phyloP scores from a whole-genome alignment of 1,139 yeast genomes.

The Hemisphaericaspora xylofermentans region DNA sequence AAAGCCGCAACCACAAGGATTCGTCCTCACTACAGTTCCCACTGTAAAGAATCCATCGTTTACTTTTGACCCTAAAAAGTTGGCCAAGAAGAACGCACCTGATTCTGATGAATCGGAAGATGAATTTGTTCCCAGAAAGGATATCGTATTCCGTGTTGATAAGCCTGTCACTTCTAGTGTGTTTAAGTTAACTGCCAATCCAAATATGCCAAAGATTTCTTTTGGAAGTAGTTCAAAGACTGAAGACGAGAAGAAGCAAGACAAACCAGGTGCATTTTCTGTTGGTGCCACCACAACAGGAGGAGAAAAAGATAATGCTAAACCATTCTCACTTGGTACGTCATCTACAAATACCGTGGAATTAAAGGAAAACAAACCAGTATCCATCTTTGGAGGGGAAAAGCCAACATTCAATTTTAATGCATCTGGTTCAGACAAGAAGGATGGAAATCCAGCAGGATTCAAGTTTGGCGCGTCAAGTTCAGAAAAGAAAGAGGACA shows the following conservation, averaged over 20 bases:
- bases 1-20: slow-evolving; percentile 64
- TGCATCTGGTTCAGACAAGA: slow-evolving; percentile 7
- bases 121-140: slow-evolving; percentile 60
- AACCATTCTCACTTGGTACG: slow-evolving; percentile 18
- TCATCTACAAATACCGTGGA: background rate
- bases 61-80: slow-evolving; percentile 49
- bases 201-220: slow-evolving; percentile 19
- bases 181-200: slow-evolving; percentile 36
- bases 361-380: background rate
- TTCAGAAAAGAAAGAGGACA: slow-evolving; percentile 3
- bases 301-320: slow-evolving; percentile 8
- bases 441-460: slow-evolving; percentile 1
- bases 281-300: slow-evolving; percentile 13
- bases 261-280: slow-evolving; percentile 15
- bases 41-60: slow-evolving; percentile 60
- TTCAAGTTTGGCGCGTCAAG: background rate
- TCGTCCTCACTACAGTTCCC: slow-evolving; percentile 53
- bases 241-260: background rate
- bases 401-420: slow-evolving; percentile 18
- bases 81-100: slow-evolving; percentile 29
- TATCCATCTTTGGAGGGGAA: background rate
- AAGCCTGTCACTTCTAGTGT: slow-evolving; percentile 48
- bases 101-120: slow-evolving; percentile 52
- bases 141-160: slow-evolving; percentile 60
- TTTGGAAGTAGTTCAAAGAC: slow-evolving; percentile 15